A percentile compares a stretch with the other conserved stretches of the same genome.
phyloP scores from a whole-genome alignment of 1,139 yeast species.

The Martiniozyma asiatica region DNA sequence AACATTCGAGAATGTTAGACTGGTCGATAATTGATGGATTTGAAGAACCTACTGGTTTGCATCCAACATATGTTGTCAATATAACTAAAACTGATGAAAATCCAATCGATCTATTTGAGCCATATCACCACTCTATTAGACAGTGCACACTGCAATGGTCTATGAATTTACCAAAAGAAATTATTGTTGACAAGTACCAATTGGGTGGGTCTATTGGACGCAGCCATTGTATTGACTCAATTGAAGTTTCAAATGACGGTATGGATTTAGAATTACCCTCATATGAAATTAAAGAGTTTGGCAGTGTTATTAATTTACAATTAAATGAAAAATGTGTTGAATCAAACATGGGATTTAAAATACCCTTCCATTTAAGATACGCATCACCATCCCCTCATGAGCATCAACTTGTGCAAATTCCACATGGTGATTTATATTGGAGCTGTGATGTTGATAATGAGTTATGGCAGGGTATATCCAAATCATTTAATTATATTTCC shows the following conservation, averaged over 20 bases:
- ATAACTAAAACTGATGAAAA: background rate
- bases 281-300: constrained; percentile 16
- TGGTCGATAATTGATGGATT: background rate
- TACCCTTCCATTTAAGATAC: constrained; percentile 22
- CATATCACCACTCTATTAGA: background rate
- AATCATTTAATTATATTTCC: constrained; percentile 15
- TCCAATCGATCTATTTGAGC: background rate
- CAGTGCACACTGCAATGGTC: background rate
- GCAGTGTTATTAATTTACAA: constrained; percentile 12
- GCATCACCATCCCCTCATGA: constrained; percentile 12
- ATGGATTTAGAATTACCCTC: constrained; percentile 21
- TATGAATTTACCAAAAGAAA: constrained; percentile 1
- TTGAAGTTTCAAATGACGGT: constrained; percentile 2
- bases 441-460: constrained; percentile 11
- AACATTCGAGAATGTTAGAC: background rate
- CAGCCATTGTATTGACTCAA: background rate
- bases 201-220: background rate
- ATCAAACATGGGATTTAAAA: constrained; percentile 10
- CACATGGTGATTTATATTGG: constrained; percentile 19
- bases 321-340: constrained; percentile 10
- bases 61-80: background rate
- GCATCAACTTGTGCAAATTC: constrained; percentile 5
- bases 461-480: constrained; percentile 1
- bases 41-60: background rate
- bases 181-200: constrained; percentile 3